Evolutionary conservation across 179 eudicot species (phyloP), one percentile per base, ranked within the genome.

Genomic region (Vitellaria paradoxa): DNA sequence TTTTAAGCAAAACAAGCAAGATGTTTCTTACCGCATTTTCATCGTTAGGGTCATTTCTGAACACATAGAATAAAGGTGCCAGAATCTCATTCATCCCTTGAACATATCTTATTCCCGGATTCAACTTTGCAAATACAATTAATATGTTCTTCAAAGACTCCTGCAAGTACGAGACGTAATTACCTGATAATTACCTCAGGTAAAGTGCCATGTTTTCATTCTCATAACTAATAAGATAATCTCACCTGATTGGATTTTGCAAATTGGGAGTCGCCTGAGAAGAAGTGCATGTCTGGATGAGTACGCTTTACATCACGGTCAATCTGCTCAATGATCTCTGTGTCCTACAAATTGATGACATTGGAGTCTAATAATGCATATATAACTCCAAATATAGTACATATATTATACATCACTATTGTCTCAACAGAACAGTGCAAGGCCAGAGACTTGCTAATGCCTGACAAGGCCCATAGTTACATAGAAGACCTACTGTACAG

Each of bases 71-170:
- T 53, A 96, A 84, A 70, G 98, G 99, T 68, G 99, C 99, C 89
- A 96, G 79, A 55, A 96, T 77, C 87, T 93, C 99, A 86, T 93
- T 96, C 99, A 96, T 96, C 78, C 99, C 99, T 89, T 96, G 99
- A 56, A 96, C 99, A 78, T 96, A 96, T 94, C 98, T 88, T 85
- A 96, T 89, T 23, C 99, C 99, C 1, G 99, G 98, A 82, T 96
- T 96, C 79, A 94, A 81, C 90, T 96, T 96, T 24, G 99, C 99
- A 82, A 94, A 96, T 21, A 94, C 86, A 81, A 94, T 90, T 76
- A 96, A 83, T 79, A 94, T 91, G 84, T 82, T 84, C 84, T 78
- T 86, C 89, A 96, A 73, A 9, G 98, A 84, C 52, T 94, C 99
- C 99, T 96, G 86, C 69, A 82, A 81, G 70, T 59, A 65, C 40